Evolutionary conservation across 331 rosid species (phyloP).

Genomic region (Cydonia oblonga): DNA sequence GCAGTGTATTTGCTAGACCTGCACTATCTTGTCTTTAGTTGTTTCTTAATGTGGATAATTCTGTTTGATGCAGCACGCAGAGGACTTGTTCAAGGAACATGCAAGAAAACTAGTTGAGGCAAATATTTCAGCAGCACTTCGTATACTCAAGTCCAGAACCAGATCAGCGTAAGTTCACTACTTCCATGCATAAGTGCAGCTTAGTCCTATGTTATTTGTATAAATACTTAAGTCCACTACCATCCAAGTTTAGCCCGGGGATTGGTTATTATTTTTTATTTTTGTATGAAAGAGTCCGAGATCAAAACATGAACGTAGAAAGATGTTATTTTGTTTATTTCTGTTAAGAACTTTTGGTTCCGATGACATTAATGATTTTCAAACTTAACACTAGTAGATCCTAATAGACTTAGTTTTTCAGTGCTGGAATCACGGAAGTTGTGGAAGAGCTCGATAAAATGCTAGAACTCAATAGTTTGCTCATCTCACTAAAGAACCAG

Average conservation of each 20-base stretch:
- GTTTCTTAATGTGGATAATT: constrained; percentile 11
- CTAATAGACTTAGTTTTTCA: constrained; percentile 38
- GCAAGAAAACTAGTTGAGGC: constrained; percentile 70
- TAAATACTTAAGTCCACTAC: background rate
- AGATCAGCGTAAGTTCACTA: constrained; percentile 56
- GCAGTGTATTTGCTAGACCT: constrained; percentile 1
- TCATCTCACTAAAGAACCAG: constrained; percentile 69
- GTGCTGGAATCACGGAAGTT: constrained; percentile 48
- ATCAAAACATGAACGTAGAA: background rate
- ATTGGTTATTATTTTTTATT: too few species aligned
- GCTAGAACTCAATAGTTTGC: constrained; percentile 55
- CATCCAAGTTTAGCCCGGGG: background rate
- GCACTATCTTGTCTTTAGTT: background rate
- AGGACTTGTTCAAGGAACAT: constrained; percentile 61
- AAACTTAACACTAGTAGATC: constrained; percentile 1
- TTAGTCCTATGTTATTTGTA: background rate
- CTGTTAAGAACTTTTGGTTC: background rate
- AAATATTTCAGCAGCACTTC: constrained; percentile 57
- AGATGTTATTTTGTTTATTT: background rate
- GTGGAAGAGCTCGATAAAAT: constrained; percentile 63
- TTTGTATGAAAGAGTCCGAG: background rate
- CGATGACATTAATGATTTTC: background rate
- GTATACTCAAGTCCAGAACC: constrained; percentile 63
- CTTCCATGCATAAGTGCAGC: background rate
- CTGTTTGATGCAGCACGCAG: constrained; percentile 60